Evolutionary conservation across 495 filamentous ascomycete species (phyloP), one percentile per base, ranked within the genome.

Genomic region (Penicillium angulare): DNA sequence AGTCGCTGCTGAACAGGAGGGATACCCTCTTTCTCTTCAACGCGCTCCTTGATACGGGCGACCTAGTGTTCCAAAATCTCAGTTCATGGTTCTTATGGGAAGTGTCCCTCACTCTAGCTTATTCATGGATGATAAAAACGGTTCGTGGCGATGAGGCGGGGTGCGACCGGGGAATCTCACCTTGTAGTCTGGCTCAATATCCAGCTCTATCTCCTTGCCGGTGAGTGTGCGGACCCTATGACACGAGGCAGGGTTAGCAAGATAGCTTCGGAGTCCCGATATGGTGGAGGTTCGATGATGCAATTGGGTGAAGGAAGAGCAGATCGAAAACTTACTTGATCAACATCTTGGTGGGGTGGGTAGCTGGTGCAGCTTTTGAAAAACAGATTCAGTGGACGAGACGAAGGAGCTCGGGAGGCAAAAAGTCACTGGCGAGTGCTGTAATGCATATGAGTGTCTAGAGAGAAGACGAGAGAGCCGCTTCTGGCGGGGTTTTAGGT

Each of bases 1-100:
- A 98, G 74, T 29, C 95, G 85, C 75, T 98, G 93, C 69, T 98
- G 93, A 20, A 95, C 92, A 15, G 93, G 93, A 23, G 93, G 93
- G 65, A 98, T 97, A 21, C 93, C 93, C 69, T 97, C 95, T 67
- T 96, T 96, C 74, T 97, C 93, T 68, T 98, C 93, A 29, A 98
- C 93, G 53, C 89, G 89, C 76, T 97, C 95, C 77, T 98, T 98
- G 77, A 98, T 96, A 57, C 87, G 82, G 35, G 88, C 86, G 60
- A 97, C 89, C 90, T 95, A 52, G 16, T 26, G 36, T 35, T 35
- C 17, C 50, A 15, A 41, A 10, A 15, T 35, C 31, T 56, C 13
- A 53, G 53, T 18, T 18, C 16, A 8, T 26, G 1, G 23, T 10
- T 15, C 13, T 17, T 15, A 5, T 8, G 21, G 15, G 31, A 12